phyloP scores from a whole-genome alignment of 2,329 filamentous ascomycete species.

The Penicillium digitatum region DNA sequence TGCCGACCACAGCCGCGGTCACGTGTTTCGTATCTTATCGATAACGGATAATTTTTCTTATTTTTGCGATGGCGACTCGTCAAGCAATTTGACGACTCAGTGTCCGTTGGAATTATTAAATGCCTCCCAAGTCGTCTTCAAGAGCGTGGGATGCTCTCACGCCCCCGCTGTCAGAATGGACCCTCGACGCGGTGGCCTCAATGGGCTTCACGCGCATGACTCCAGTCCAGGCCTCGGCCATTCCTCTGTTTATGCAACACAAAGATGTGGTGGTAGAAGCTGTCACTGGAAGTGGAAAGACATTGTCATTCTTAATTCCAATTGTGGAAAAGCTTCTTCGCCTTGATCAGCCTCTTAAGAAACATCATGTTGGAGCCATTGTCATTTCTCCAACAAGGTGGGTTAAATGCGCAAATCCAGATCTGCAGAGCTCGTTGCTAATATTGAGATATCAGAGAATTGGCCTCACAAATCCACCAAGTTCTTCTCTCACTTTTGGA shows the following conservation, averaged over 20 bases:
- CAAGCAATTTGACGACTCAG: slow-evolving; percentile 1
- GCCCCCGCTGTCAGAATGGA: slow-evolving; percentile 73
- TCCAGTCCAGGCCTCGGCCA: slow-evolving; percentile 87
- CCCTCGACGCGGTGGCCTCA: slow-evolving; percentile 73
- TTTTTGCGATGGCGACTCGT: slow-evolving; percentile 8
- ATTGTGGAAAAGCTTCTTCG: slow-evolving; percentile 77
- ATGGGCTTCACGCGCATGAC: slow-evolving; percentile 89
- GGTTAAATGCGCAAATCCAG: slow-evolving; percentile 2
- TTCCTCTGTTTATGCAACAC: slow-evolving; percentile 82
- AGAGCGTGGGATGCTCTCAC: slow-evolving; percentile 66
- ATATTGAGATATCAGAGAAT: slow-evolving; percentile 56
- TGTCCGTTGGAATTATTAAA: slow-evolving; percentile 11
- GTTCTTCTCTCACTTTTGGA: slow-evolving; percentile 72
- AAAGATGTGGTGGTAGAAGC: slow-evolving; percentile 93
- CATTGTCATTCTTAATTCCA: slow-evolving; percentile 78
- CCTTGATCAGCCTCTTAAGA: slow-evolving; percentile 76
- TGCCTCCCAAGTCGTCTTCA: slow-evolving; percentile 46
- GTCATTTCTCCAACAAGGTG: slow-evolving; percentile 79
- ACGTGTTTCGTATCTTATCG: slow-evolving; percentile 36
- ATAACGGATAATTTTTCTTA: slow-evolving; percentile 28
- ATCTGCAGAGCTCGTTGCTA: neutral
- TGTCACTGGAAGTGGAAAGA: slow-evolving; percentile 89
- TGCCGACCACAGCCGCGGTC: slow-evolving; percentile 19
- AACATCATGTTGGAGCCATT: slow-evolving; percentile 84
- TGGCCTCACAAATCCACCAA: slow-evolving; percentile 83